phyloP scores from a whole-genome alignment of 768 basidiomycete genomes.

The Lactarius quietus region DNA sequence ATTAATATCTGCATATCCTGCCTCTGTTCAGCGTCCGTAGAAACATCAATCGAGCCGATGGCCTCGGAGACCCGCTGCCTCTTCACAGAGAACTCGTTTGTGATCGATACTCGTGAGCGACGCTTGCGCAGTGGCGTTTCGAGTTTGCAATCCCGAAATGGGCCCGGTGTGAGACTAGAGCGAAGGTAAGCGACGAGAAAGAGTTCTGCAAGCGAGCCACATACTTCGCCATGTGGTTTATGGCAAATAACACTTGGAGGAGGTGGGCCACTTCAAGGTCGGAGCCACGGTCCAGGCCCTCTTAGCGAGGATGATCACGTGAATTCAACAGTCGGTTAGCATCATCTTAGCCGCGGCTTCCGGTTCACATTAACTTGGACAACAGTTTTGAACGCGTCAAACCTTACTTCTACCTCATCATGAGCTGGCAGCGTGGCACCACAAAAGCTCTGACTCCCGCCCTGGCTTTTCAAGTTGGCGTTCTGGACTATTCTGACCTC shows the following conservation, averaged over 20 bases:
- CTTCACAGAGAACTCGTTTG: slow-evolving; percentile 27
- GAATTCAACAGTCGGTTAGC: too few relatives aligned
- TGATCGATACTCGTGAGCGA: slow-evolving; percentile 25
- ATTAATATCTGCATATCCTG: slow-evolving; percentile 23
- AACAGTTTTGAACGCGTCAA: too few relatives aligned
- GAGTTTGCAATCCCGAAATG: slow-evolving; percentile 23
- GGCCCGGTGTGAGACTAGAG: slow-evolving; percentile 16
- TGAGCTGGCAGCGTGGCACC: too few relatives aligned
- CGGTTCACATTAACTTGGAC: too few relatives aligned
- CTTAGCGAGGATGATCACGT: neutral
- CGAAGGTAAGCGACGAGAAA: neutral
- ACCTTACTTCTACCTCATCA: too few relatives aligned
- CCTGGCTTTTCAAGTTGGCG: too few relatives aligned
- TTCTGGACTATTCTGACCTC: too few relatives aligned
- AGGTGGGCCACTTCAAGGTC: neutral
- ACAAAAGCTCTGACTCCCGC: too few relatives aligned
- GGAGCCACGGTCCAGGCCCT: neutral
- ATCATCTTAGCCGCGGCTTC: too few relatives aligned
- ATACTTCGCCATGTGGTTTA: slow-evolving; percentile 18
- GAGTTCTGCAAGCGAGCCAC: neutral
- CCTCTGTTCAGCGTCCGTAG: slow-evolving; percentile 10
- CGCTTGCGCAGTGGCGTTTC: slow-evolving; percentile 26
- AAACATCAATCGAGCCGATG: slow-evolving; percentile 19
- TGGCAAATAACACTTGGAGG: neutral
- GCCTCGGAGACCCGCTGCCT: slow-evolving; percentile 24